A percentile compares a stretch with the other conserved stretches of the same genome.
These are phyloP conservation scores for Eucalyptus victrix DNA, from an alignment of 345 rosid species.

Conservation along the genomic window DNA sequence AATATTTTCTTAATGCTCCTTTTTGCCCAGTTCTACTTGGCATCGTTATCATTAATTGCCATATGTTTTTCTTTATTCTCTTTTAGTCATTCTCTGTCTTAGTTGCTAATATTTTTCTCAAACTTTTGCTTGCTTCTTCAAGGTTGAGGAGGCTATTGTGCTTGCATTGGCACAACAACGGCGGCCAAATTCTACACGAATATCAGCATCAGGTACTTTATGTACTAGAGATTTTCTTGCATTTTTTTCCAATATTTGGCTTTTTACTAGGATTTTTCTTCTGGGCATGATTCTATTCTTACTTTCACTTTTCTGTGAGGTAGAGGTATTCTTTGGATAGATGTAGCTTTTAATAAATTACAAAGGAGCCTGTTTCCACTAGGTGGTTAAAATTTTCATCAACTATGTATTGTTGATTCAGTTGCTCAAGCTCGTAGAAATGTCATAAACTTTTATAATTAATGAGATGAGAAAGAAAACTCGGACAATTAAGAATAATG, in stretches of 20 bases:
- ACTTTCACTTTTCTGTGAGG: background rate
- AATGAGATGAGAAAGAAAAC: background rate
- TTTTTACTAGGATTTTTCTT: background rate
- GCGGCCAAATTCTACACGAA: constrained; percentile 55
- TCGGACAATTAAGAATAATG: background rate
- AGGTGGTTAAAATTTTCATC: background rate
- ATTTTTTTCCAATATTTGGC: background rate
- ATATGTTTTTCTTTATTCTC: background rate
- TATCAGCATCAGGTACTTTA: constrained; percentile 51
- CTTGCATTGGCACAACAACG: constrained; percentile 69
- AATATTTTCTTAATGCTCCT: background rate
- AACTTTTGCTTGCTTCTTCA: constrained; percentile 5
- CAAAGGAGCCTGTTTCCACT: background rate
- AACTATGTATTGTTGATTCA: background rate
- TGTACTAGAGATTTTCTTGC: background rate
- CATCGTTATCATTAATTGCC: background rate
- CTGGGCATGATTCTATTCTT: background rate
- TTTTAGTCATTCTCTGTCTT: background rate
- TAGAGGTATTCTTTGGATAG: background rate
- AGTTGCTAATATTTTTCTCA: background rate
- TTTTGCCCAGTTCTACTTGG: background rate
- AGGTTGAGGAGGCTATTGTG: constrained; percentile 91
- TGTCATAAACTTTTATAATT: background rate
- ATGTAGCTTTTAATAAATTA: background rate
- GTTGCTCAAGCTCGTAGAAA: background rate